Percentiles rank a stretch among this genome's conserved stretches.
These are phyloP conservation scores for Candida palmyrensis DNA, from an alignment of 805 yeast genomes.

Conservation along the genomic window DNA sequence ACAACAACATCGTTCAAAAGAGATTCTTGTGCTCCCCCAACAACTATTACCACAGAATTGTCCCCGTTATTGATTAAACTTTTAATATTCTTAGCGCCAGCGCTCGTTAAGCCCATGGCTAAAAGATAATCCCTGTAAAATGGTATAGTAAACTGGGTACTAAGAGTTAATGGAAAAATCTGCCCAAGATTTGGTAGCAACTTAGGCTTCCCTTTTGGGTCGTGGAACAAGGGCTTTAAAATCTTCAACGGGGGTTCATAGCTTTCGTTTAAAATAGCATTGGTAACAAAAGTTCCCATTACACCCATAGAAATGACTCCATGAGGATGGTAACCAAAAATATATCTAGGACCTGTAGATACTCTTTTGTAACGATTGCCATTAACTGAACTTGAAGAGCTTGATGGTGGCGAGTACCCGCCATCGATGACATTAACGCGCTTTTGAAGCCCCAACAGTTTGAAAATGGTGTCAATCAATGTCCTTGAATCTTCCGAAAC, in stretches of 20 bases:
- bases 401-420: conserved; percentile 6
- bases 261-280: conserved; percentile 39
- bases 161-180: conserved; percentile 70
- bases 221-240: conserved; percentile 39
- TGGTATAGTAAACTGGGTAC: conserved; percentile 80
- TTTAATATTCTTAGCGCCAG: conserved; percentile 66
- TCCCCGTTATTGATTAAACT: conserved; percentile 56
- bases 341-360: conserved; percentile 65
- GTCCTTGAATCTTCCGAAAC: conserved; percentile 34
- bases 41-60: conserved; percentile 80
- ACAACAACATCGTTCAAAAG: conserved; percentile 45
- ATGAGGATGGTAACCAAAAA: conserved; percentile 94
- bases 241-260: conserved; percentile 29
- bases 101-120: conserved; percentile 80
- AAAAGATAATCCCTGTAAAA: conserved; percentile 81
- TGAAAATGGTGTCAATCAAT: conserved; percentile 29
- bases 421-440: conserved; percentile 27
- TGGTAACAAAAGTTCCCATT: conserved; percentile 74
- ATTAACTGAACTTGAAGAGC: conserved; percentile 3
- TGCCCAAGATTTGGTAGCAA: conserved; percentile 80
- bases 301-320: conserved; percentile 93
- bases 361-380: conserved; percentile 17
- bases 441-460: conserved; percentile 31
- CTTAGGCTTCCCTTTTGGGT: conserved; percentile 65
- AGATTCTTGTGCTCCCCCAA: conserved; percentile 95